Conservation (phyloP, 176 grass and related monocot species). For the Ampelocalamus luodianensis region DNA sequence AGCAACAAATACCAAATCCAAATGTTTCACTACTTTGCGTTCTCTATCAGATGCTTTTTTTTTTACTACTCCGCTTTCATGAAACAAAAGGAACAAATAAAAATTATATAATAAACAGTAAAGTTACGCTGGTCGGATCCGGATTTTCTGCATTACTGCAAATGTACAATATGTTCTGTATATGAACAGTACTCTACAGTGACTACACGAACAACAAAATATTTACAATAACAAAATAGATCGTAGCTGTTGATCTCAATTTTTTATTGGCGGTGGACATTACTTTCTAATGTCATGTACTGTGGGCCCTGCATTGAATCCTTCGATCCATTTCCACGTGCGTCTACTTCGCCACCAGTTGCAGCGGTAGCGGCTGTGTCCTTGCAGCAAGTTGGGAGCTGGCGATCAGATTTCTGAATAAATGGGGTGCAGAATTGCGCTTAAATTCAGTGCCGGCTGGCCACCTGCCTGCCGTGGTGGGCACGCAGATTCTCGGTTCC, state of each 20-base stretch:
- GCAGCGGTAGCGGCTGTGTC: neutral
- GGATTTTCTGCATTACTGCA: too few relatives aligned
- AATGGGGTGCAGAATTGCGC: neutral
- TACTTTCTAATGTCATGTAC: fast-evolving
- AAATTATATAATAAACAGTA: neutral
- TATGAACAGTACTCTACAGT: too few relatives aligned
- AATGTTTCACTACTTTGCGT: neutral
- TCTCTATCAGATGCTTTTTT: neutral
- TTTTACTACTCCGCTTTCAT: neutral
- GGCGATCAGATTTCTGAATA: neutral
- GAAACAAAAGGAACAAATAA: neutral
- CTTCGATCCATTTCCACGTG: too few relatives aligned
- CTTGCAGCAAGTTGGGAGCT: neutral
- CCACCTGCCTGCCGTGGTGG: neutral
- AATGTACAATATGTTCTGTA: too few relatives aligned
- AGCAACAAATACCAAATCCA: neutral
- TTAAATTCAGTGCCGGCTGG: neutral
- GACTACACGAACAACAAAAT: too few relatives aligned
- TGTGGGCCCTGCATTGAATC: too few relatives aligned
- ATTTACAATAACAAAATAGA: too few relatives aligned
- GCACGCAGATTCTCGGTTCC: neutral
- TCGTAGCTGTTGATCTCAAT: too few relatives aligned
- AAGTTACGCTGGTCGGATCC: neutral
- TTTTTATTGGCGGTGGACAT: too few relatives aligned
- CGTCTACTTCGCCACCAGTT: neutral